Evolutionary conservation across 768 basidiomycete species (phyloP).

Genomic region (Suillus hirtellus): DNA sequence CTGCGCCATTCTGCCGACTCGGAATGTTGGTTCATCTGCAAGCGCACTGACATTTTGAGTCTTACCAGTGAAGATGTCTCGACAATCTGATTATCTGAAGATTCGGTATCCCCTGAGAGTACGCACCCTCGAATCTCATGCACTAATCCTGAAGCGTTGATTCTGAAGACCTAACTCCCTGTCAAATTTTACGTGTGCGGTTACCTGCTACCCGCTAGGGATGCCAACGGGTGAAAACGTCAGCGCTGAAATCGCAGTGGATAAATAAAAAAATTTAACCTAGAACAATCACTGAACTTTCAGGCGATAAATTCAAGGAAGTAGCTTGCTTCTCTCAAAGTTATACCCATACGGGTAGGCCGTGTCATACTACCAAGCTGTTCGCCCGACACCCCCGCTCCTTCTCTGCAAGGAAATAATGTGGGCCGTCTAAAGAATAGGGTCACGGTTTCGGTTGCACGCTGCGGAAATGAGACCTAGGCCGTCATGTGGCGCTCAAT

Average conservation of each 20-base stretch:
- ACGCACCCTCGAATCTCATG: constrained; percentile 31
- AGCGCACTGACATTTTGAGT: constrained; percentile 2
- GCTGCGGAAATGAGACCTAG: neutral
- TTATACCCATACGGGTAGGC: neutral
- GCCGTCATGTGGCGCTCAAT: neutral
- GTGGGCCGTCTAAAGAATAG: neutral
- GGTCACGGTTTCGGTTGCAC: neutral
- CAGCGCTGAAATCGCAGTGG: too few relatives aligned
- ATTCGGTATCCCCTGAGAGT: neutral
- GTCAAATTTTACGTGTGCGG: constrained; percentile 33
- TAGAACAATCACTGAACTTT: neutral
- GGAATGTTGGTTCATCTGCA: constrained; percentile 2
- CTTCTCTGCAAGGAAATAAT: constrained; percentile 1
- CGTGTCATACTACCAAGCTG: neutral
- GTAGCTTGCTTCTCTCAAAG: constrained; percentile 1
- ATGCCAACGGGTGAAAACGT: neutral
- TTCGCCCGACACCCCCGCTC: neutral
- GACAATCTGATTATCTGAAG: neutral
- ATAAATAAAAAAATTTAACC: too few relatives aligned
- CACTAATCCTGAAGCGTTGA: constrained; percentile 7
- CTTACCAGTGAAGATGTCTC: neutral
- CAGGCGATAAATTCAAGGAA: neutral
- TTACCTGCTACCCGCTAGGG: neutral
- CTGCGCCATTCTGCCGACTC: constrained; percentile 1
- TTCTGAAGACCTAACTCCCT: constrained; percentile 24